phyloP scores from a whole-genome alignment of 306 rosid genomes.

The Inga laurina region DNA sequence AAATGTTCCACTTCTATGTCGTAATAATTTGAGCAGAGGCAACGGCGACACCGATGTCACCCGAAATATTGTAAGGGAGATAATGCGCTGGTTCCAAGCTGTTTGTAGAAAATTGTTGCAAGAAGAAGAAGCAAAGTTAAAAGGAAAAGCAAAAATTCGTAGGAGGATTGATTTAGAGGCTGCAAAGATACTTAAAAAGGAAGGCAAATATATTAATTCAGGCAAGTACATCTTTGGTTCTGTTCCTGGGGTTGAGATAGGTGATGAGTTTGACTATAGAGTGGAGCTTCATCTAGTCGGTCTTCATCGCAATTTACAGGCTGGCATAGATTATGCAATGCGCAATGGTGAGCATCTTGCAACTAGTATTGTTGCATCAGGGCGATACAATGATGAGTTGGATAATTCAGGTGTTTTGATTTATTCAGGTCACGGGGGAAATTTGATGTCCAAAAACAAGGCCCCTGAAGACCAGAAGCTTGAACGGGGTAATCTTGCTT shows the following conservation, averaged over 20 bases:
- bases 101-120: slow-evolving; percentile 63
- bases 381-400: slow-evolving; percentile 55
- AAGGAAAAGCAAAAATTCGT: slow-evolving; percentile 31
- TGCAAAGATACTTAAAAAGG: slow-evolving; percentile 44
- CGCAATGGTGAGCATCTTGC: slow-evolving; percentile 46
- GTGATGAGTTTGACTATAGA: slow-evolving; percentile 69
- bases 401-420: slow-evolving; percentile 55
- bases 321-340: slow-evolving; percentile 63
- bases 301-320: slow-evolving; percentile 52
- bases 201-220: slow-evolving; percentile 48
- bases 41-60: slow-evolving; percentile 2
- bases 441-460: slow-evolving; percentile 44
- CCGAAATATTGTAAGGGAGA: slow-evolving; percentile 62
- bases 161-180: slow-evolving; percentile 54
- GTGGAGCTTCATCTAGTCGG: slow-evolving; percentile 62
- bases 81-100: slow-evolving; percentile 55
- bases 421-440: slow-evolving; percentile 72
- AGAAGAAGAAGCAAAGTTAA: slow-evolving; percentile 55
- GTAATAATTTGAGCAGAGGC: slow-evolving; percentile 11
- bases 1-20: slow-evolving; percentile 42
- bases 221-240: slow-evolving; percentile 59
- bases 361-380: slow-evolving; percentile 60
- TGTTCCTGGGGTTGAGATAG: slow-evolving; percentile 72
- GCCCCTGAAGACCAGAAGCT: slow-evolving; percentile 73
- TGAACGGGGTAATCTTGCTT: slow-evolving; percentile 64